phyloP scores from a whole-genome alignment of 202 grass and related monocot genomes.

The Setaria viridis region DNA sequence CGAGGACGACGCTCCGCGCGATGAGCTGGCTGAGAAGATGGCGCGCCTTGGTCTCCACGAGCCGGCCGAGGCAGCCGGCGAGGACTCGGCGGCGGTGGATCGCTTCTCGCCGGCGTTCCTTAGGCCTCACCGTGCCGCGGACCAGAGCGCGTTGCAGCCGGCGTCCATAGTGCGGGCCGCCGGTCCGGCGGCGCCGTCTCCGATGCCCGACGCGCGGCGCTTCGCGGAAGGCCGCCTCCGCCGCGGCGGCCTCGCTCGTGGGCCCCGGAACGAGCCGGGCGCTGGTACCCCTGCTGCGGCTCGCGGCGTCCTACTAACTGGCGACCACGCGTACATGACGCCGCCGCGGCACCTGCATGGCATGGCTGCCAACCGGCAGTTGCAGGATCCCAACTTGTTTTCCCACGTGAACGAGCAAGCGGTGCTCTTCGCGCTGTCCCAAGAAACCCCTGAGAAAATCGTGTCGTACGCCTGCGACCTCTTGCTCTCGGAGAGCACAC shows the following conservation, averaged over 20 bases:
- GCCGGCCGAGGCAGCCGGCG: not conserved
- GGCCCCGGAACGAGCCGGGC: not conserved
- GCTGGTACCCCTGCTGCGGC: not conserved
- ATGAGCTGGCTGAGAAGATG: not conserved
- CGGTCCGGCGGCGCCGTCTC: not conserved
- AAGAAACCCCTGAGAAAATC: not conserved
- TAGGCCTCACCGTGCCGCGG: not conserved
- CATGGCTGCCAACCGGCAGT: not conserved
- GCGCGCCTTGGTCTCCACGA: not conserved
- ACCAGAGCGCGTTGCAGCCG: not conserved
- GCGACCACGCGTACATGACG: not conserved
- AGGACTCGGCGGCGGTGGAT: not conserved
- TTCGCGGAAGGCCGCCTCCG: not conserved
- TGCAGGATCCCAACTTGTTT: not conserved
- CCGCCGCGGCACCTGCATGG: not conserved
- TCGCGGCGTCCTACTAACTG: not conserved
- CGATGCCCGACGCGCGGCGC: not conserved
- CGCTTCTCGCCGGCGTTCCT: not conserved
- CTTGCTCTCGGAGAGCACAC: constrained; percentile 32
- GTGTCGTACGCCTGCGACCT: constrained; percentile 30
- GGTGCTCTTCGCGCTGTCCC: constrained; percentile 10
- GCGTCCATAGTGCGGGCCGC: not conserved
- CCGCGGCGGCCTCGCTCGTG: not conserved
- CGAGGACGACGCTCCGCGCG: not conserved
- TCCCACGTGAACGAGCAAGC: not conserved